phyloP scores from a whole-genome alignment of 768 basidiomycete species.

The Rickenella mellea region DNA sequence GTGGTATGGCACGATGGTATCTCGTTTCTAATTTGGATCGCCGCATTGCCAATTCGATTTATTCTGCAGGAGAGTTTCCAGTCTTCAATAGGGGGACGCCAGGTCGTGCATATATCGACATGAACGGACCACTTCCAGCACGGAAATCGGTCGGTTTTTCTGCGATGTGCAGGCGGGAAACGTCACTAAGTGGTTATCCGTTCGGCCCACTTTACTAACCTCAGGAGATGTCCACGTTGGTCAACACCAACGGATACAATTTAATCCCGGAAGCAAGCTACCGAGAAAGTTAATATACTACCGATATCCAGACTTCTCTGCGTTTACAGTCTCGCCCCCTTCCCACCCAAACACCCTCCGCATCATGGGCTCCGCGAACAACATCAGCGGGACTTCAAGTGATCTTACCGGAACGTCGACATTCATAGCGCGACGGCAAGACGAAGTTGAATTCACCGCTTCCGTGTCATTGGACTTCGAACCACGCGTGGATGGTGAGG shows the following conservation, averaged over 20 bases:
- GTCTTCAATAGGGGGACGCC: conserved; percentile 12
- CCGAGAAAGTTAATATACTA: conserved; percentile 21
- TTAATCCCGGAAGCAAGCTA: conserved; percentile 13
- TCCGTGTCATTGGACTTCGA: conserved; percentile 13
- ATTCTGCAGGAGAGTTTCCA: conserved; percentile 13
- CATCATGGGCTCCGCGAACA: conserved; percentile 16
- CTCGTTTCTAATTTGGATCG: neutral
- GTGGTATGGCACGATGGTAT: conserved; percentile 19
- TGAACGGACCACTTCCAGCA: conserved; percentile 15
- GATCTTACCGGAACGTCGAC: conserved; percentile 17
- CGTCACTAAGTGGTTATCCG: neutral
- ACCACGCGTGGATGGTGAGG: conserved; percentile 15
- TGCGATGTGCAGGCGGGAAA: neutral
- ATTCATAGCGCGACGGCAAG: conserved; percentile 22
- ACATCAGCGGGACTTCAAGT: conserved; percentile 20
- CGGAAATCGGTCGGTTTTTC: neutral
- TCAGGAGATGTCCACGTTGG: neutral
- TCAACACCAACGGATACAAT: conserved; percentile 12
- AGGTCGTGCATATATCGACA: conserved; percentile 6
- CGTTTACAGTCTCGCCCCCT: conserved; percentile 15
- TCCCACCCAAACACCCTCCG: conserved; percentile 12
- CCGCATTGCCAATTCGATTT: neutral
- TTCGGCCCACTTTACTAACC: neutral
- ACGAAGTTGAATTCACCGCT: conserved; percentile 19
- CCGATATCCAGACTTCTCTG: conserved; percentile 16